A percentile compares a stretch with the other conserved stretches of the same genome.
These are phyloP conservation scores for Wickerhamiella shivajii DNA, from an alignment of 805 yeast species.

Conservation along the genomic window DNA sequence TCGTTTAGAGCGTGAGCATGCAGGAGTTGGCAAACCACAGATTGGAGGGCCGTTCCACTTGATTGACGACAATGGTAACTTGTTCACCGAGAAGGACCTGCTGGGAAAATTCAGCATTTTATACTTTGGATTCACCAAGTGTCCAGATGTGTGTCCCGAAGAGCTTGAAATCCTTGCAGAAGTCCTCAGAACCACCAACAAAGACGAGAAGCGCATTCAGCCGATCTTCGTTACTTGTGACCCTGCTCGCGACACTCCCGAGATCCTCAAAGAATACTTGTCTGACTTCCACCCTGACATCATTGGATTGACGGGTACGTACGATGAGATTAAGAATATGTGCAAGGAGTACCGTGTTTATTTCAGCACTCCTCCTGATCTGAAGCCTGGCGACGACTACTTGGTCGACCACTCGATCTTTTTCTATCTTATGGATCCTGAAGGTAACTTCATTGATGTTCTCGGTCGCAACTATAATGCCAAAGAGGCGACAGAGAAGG, in stretches of 20 bases:
- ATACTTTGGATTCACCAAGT: conserved; percentile 95
- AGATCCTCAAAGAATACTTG: conserved; percentile 66
- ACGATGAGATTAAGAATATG: conserved; percentile 65
- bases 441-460: conserved; percentile 89
- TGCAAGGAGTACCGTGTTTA: conserved; percentile 90
- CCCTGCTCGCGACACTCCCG: conserved; percentile 88
- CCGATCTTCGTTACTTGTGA: conserved; percentile 94
- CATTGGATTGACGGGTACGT: conserved; percentile 82
- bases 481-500: conserved; percentile 59
- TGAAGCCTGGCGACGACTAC: conserved; percentile 92
- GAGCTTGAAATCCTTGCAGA: conserved; percentile 85
- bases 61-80: conserved; percentile 52
- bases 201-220: conserved; percentile 33
- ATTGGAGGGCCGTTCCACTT: conserved; percentile 84
- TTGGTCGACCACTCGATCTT: conserved; percentile 94
- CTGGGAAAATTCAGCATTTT: conserved; percentile 66
- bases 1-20: conserved; percentile 67
- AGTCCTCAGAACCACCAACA: conserved; percentile 47
- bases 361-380: conserved; percentile 90
- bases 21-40: conserved; percentile 82
- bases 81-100: conserved; percentile 65
- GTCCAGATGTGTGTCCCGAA: conserved; percentile 98
- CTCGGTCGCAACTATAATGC: conserved; percentile 84
- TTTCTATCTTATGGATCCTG: conserved; percentile 97
- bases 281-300: conserved; percentile 81